Evolutionary conservation across 2,329 filamentous ascomycete species (phyloP), one percentile per base, ranked within the genome.

Genomic region (Paraconiothyrium brasiliense): DNA sequence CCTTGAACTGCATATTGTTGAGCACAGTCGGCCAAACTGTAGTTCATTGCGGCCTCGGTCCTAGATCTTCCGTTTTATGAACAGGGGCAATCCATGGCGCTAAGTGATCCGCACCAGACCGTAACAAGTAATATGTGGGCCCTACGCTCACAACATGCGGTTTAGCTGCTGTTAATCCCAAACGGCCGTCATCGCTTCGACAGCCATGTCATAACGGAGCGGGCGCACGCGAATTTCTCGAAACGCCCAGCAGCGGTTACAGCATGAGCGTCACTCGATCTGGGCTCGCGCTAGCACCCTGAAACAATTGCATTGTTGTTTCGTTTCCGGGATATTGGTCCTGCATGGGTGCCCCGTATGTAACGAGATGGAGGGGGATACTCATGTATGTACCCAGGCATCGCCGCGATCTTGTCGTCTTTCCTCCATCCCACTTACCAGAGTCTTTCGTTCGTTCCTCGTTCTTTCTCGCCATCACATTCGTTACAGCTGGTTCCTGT

Each of bases 401-500:
- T 16, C 39, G 46, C 46, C 24, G 24, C 46, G 14, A 11, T 48
- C 13, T 13, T 24, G 16, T 48, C 24, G 14, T 16, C 24, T 48
- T n/a, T 16, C 46, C 4, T 48, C 30, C 46, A 48, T 48, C 46
- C 46, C 46, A 48, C 46, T 48, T 30, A 30, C 27, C 27, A 48
- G 13, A 30, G 46, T n/a, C 46, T 48, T 32, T 48, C 46, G 46
- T 48, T 48, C 30, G 24, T 48, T 32, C 30, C 7, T 48, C 46
- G 4, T 48, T 14, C 46, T 30, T 32, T 48, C 46, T 48, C 32
- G 9, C 24, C 11, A 32, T 48, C 30, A 22, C 30, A 30, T n/a
- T 48, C 13, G 1, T 13, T 16, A 52, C 49, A 52, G 49, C 49
- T 52, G 49, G 49, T 52, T n/a, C 20, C 49, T 52, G 49, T 52